Conservation (phyloP, 139 green algal genomes). For the Klebsormidium nitens region DNA sequence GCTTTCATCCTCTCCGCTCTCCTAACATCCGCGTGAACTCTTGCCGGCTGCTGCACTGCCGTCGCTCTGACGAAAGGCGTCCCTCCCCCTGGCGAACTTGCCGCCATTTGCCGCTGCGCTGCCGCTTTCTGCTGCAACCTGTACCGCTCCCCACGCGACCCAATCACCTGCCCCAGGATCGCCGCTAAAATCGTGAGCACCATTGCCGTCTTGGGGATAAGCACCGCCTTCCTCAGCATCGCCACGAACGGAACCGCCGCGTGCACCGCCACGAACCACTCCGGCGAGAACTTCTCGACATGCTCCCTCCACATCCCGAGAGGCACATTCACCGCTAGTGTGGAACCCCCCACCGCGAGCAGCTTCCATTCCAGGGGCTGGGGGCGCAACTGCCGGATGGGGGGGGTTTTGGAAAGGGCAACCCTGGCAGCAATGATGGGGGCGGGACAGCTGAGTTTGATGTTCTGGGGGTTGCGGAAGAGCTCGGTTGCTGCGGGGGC, state of each 20-base stretch:
- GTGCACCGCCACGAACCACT: constrained; percentile 84
- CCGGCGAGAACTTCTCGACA: constrained; percentile 71
- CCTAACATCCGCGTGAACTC: no score
- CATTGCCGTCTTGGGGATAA: constrained; percentile 77
- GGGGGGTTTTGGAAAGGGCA: constrained; percentile 52
- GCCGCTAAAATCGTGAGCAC: constrained; percentile 63
- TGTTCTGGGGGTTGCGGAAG: not conserved
- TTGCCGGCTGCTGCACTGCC: no score
- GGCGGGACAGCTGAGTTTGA: constrained; percentile 61
- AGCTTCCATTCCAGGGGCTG: constrained; percentile 39
- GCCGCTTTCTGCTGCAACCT: no score
- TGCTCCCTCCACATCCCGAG: constrained; percentile 74
- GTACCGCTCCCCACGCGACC: constrained; percentile 10
- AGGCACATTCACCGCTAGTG: constrained; percentile 67
- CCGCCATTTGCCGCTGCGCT: no score
- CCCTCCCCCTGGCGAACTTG: no score
- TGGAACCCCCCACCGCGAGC: constrained; percentile 47
- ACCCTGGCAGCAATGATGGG: constrained; percentile 67
- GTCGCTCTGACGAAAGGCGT: no score
- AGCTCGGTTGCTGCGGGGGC: constrained; percentile 13
- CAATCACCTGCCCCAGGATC: constrained; percentile 58
- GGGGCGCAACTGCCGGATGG: constrained; percentile 64
- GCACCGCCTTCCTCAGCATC: constrained; percentile 76
- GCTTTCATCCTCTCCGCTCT: no score
- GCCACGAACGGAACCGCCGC: constrained; percentile 80